Evolutionary conservation across 495 filamentous ascomycete species (phyloP), one percentile per base, ranked within the genome.

Genomic region (Amorphotheca resinae): DNA sequence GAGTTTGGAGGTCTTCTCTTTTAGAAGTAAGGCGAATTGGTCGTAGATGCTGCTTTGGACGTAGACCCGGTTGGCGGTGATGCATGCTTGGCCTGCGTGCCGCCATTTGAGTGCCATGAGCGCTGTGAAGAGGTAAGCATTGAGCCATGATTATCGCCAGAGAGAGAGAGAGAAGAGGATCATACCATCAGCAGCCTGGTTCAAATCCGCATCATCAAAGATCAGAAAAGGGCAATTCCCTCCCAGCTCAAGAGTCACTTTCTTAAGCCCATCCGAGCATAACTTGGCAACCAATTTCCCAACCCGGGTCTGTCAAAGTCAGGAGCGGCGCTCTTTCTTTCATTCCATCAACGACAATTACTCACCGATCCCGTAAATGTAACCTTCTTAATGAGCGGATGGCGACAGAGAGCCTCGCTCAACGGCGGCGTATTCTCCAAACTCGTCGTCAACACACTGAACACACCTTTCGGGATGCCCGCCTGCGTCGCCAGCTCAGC

Each of bases 171-270:
- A n/a, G n/a, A n/a, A n/a, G n/a, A n/a, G n/a, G n/a, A n/a, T n/a
- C 45, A 15, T 64, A 54, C 70, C 70, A 17, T 71, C 65, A 7
- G 77, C 60, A 3, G 80, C 77, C 38, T 72, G 64, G 14, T 81
- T 70, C 12, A 84, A 60, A 41, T 83, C 74, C 15, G 80, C 80
- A 55, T 86, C 81, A 37, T 82, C 75, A 51, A 86, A 84, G 5
- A 84, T 71, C 33, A 84, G 64, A 59, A 82, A 82, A 0, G 80
- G 81, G 33, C 79, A 81, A 57, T 86, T 84, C 3, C 81, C 81
- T 22, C 81, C 81, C 18, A 86, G 68, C 59, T 86, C 81, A 22
- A 84, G 72, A 1, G 76, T 80, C 9, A 81, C 56, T 49, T 84
- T 86, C 64, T 83, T 84, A 39, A 84, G 59, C 1, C 77, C 74